Percentiles rank a stretch among this genome's conserved stretches.
Conservation (phyloP, 2,329 filamentous ascomycete species). For the Nemania sp. region DNA sequence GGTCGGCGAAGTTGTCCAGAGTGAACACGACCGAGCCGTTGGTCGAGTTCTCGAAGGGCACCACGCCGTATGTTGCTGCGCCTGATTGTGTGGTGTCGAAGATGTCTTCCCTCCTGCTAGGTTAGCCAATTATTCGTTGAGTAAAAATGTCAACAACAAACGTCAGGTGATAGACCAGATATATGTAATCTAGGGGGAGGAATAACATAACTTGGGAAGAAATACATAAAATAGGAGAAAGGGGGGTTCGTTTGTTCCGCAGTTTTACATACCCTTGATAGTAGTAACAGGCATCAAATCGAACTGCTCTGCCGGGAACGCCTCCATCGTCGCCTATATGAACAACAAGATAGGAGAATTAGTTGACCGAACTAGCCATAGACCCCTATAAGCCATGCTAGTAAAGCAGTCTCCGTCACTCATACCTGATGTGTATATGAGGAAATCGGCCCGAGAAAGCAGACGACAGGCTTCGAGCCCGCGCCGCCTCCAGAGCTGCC, state of each 20-base stretch:
- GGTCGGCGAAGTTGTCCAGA: slow-evolving; percentile 84
- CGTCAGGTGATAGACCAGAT: neutral
- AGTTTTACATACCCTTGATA: slow-evolving; percentile 47
- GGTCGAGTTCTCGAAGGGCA: slow-evolving; percentile 94
- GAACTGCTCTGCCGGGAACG: slow-evolving; percentile 53
- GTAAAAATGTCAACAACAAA: too few species aligned
- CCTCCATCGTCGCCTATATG: slow-evolving; percentile 49
- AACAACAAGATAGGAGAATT: neutral
- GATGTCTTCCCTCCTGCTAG: slow-evolving; percentile 58
- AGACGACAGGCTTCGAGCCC: slow-evolving; percentile 46
- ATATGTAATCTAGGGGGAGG: too few species aligned
- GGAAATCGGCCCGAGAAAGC: slow-evolving; percentile 53
- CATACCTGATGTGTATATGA: slow-evolving; percentile 57
- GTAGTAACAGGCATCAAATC: slow-evolving; percentile 54
- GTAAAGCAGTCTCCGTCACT: neutral
- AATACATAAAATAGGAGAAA: too few species aligned
- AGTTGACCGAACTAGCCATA: neutral
- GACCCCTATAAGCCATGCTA: too few species aligned
- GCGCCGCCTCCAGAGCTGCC: slow-evolving; percentile 5
- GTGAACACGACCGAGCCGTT: slow-evolving; percentile 92
- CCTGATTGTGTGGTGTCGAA: slow-evolving; percentile 76
- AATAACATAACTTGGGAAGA: too few species aligned
- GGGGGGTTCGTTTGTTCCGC: too few species aligned
- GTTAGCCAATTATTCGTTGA: neutral
- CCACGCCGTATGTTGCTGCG: slow-evolving; percentile 70